Evolutionary conservation across 345 rosid species (phyloP).

Genomic region (Ceriops decandra): DNA sequence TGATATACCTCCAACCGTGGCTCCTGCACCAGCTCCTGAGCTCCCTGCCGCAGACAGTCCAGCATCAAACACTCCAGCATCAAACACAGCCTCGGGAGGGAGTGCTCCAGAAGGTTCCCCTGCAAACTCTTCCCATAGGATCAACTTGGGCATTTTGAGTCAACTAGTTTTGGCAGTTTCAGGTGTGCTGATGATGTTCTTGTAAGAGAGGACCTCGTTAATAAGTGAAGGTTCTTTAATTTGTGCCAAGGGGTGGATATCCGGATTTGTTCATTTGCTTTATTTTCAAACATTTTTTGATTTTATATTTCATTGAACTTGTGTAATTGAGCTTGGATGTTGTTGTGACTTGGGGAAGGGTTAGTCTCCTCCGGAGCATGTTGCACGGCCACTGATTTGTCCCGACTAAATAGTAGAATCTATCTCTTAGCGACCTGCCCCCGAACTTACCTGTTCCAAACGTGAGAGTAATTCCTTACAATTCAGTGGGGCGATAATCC

Average conservation of each 20-base stretch:
- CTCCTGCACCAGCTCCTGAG: constrained; percentile 84
- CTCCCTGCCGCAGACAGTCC: constrained; percentile 72
- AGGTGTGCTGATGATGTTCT: constrained; percentile 46
- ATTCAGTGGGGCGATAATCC: too few relatives aligned
- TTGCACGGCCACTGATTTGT: too few relatives aligned
- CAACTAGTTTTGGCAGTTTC: constrained; percentile 39
- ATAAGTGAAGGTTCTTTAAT: neutral
- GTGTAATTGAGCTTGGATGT: constrained; percentile 1
- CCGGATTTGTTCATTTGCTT: constrained; percentile 13
- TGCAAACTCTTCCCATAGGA: constrained; percentile 39
- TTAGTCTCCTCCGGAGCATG: too few relatives aligned
- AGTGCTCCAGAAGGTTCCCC: constrained; percentile 17
- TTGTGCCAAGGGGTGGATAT: constrained; percentile 7
- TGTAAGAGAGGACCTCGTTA: constrained; percentile 27
- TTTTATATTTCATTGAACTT: constrained; percentile 15
- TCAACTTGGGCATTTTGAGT: constrained; percentile 32
- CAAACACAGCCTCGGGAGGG: constrained; percentile 25
- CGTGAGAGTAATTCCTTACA: too few relatives aligned
- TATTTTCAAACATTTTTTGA: constrained; percentile 18
- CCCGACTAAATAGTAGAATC: too few relatives aligned
- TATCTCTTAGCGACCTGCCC: too few relatives aligned
- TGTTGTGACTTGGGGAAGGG: neutral
- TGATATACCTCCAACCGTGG: constrained; percentile 77
- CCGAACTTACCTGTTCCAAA: too few relatives aligned
- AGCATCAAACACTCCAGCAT: constrained; percentile 58